Base-by-base conservation (phyloP, 208 protist species). In the Leishmania amazonensis region DNA sequence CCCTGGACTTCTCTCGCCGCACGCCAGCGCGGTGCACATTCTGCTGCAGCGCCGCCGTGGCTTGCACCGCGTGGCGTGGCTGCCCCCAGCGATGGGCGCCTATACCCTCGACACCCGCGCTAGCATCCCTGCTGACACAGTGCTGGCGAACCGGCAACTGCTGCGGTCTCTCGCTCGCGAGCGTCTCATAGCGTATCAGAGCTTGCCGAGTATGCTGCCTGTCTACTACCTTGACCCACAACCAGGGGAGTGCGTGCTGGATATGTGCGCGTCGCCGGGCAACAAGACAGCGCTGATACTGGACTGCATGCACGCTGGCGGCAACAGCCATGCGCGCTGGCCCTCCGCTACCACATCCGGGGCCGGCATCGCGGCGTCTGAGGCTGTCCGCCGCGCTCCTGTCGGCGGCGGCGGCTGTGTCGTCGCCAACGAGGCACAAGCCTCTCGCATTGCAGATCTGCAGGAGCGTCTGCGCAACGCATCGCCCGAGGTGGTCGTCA, bases 221-320 rank as follows among this genome's bases (percentile, higher is more conserved):
- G 88, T 94, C 68, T 77, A 89, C 75, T 86, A 91, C 38, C 87
- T 98, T 15, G 81, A 92, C 35, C 90, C 91, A 9, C 87, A 88
- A 45, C 92, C 88, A 3, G 88, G 88, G 15, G 93, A 97, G 58
- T 38, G 79, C 4, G 81, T 98, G 38, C 80, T 98, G 17, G 96
- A 98, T 80, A 35, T 97, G 75, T 98, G 96, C 75, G 94, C 96
- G 17, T 83, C 96, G 8, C 96, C 96, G 11, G 96, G 96, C 38
- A 92, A 87, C 75, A 98, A 98, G 85, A 89, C 89, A 17, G 81
- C 79, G 13, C 83, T 95, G 42, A 79, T 96, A 38, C 65, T 94
- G 9, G 94, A 96, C 82, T 87, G 87, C 76, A 85, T 92, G 72
- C 81, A 80, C 74, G 80, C 45, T 15, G 75, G 58, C 28, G 45